phyloP scores from a whole-genome alignment of 73 alveolate genomes.

The Paramecium sexaurelia region DNA sequence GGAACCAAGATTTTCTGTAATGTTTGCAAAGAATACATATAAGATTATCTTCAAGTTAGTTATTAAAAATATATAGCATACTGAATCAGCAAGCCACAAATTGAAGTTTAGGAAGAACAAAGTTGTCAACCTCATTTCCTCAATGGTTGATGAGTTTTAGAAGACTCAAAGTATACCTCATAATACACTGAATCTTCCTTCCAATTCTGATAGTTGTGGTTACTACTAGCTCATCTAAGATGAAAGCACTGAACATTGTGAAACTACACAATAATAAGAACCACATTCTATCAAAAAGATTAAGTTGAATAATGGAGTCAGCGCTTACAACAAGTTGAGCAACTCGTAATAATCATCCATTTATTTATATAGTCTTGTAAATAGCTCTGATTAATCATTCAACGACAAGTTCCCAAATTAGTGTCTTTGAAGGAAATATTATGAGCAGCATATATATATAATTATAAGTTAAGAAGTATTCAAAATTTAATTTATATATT shows the following conservation, averaged over 20 bases:
- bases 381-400: constrained; percentile 21
- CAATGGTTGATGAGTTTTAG: constrained; percentile 37
- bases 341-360: neutral
- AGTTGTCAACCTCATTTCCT: neutral
- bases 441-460: constrained; percentile 43
- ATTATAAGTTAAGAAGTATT: neutral
- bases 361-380: neutral
- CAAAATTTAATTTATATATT: neutral
- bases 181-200: constrained; percentile 10
- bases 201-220: neutral
- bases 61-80: neutral
- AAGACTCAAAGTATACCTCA: constrained; percentile 26
- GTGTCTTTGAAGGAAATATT: constrained; percentile 36
- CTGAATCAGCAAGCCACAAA: constrained; percentile 15
- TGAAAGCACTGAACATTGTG: constrained; percentile 34
- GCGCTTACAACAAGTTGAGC: constrained; percentile 35
- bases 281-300: constrained; percentile 1
- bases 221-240: neutral
- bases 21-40: constrained; percentile 10
- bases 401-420: neutral
- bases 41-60: constrained; percentile 12
- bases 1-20: constrained; percentile 15
- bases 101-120: constrained; percentile 31
- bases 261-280: constrained; percentile 2
- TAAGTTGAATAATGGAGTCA: neutral